Percentiles rank a stretch among this genome's conserved stretches.
These are phyloP conservation scores for Botrytis byssoidea DNA, from an alignment of 2,329 filamentous ascomycete species.

Conservation along the genomic window DNA sequence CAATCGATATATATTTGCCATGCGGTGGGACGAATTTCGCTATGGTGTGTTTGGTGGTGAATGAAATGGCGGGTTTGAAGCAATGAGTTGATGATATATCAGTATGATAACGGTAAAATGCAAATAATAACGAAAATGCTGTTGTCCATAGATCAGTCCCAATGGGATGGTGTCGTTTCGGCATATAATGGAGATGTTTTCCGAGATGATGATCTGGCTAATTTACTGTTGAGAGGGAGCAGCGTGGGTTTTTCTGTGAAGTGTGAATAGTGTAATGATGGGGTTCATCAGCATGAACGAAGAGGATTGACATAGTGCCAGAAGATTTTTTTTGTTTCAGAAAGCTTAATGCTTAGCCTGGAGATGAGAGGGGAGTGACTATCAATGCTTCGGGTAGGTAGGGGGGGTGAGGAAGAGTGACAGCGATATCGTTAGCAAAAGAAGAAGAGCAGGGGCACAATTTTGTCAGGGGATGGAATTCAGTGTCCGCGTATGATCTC, in stretches of 20 bases:
- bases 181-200: background rate
- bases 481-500: accelerated
- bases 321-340: too few species aligned
- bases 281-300: background rate
- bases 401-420: background rate
- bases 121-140: background rate
- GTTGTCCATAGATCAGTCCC: background rate
- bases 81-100: background rate
- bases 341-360: background rate
- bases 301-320: background rate
- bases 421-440: background rate
- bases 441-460: background rate
- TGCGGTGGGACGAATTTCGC: too few species aligned
- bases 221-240: background rate
- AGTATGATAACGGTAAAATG: background rate
- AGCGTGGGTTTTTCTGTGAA: too few species aligned
- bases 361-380: background rate
- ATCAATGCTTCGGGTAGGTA: background rate
- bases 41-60: too few species aligned
- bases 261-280: background rate
- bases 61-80: background rate
- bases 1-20: too few species aligned
- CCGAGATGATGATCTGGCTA: too few species aligned
- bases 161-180: background rate
- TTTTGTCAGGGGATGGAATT: background rate